phyloP scores from a whole-genome alignment of 148 eudicot species.

The Selenicereus undatus region DNA sequence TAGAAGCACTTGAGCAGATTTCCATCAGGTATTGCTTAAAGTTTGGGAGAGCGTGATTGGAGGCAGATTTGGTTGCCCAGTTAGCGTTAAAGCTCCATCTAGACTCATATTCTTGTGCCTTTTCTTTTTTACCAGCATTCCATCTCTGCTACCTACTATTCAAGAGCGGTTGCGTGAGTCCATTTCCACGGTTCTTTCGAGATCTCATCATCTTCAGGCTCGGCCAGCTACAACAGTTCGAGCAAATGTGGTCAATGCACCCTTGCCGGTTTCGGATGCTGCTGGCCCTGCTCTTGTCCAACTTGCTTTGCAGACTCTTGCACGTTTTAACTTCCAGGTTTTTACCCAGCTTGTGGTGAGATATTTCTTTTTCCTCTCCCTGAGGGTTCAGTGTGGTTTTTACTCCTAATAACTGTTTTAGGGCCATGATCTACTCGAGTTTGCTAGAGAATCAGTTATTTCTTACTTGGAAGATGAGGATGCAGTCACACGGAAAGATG shows the following conservation, averaged over 20 bases:
- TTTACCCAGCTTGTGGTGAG: constrained; percentile 16
- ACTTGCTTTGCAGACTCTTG: constrained; percentile 92
- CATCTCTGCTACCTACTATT: constrained; percentile 81
- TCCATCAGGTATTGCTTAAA: constrained; percentile 49
- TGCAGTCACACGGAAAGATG: constrained; percentile 80
- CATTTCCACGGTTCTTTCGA: constrained; percentile 74
- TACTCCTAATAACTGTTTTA: constrained; percentile 28
- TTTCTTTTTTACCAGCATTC: constrained; percentile 51
- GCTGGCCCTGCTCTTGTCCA: constrained; percentile 75
- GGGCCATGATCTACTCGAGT: constrained; percentile 96
- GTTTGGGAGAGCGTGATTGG: neutral
- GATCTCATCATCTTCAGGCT: constrained; percentile 50
- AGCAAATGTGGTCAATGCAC: constrained; percentile 35
- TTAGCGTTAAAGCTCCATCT: neutral
- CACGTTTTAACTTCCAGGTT: constrained; percentile 88
- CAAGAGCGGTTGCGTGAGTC: constrained; percentile 79
- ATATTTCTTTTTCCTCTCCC: neutral
- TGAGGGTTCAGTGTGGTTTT: neutral
- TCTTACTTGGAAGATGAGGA: constrained; percentile 87
- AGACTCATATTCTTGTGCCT: neutral
- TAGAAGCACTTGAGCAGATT: constrained; percentile 79
- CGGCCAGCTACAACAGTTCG: constrained; percentile 52
- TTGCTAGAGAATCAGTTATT: constrained; percentile 75
- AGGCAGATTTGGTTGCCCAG: constrained; percentile 4
- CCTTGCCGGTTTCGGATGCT: constrained; percentile 56